Percentiles rank a stretch among this genome's conserved stretches.
These are phyloP conservation scores for Fonsecaea erecta DNA, from an alignment of 2,329 filamentous ascomycete species.

Conservation along the genomic window DNA sequence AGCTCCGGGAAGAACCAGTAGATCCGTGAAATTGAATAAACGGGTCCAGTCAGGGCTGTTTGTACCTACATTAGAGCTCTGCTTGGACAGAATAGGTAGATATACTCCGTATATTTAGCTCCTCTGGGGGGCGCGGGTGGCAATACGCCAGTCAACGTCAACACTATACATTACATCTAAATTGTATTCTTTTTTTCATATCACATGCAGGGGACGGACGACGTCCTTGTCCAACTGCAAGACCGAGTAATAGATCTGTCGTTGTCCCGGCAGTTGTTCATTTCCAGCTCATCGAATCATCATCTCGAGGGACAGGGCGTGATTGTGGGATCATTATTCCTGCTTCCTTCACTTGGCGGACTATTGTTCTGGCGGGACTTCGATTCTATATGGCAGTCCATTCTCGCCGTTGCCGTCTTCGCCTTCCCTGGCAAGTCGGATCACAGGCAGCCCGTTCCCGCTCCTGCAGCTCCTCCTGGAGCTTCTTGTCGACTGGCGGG, in stretches of 20 bases:
- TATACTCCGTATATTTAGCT: too few species aligned
- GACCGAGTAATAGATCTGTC: not conserved
- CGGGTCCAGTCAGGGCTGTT: too few species aligned
- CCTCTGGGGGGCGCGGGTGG: too few species aligned
- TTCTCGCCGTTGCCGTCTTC: not conserved
- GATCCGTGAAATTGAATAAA: too few species aligned
- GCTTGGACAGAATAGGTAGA: too few species aligned
- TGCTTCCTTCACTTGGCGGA: not conserved
- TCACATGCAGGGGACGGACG: not conserved
- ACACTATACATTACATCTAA: constrained; percentile 5
- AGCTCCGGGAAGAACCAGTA: too few species aligned
- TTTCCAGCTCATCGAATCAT: not conserved
- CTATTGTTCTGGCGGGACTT: not conserved
- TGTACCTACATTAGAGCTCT: too few species aligned
- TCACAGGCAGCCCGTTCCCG: constrained; percentile 13
- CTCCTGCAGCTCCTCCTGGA: not conserved
- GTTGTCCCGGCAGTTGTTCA: not conserved
- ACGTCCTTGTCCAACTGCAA: not conserved
- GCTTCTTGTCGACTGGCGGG: not conserved
- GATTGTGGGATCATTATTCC: not conserved
- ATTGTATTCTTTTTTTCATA: not conserved
- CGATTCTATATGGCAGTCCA: constrained; percentile 29
- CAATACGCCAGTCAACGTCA: too few species aligned
- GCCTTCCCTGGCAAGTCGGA: constrained; percentile 20
- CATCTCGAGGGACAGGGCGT: not conserved